A percentile compares a stretch with the other conserved stretches of the same genome.
These are phyloP conservation scores for Nicotiana otophora DNA, from an alignment of 257 asterid genomes.

Conservation along the genomic window DNA sequence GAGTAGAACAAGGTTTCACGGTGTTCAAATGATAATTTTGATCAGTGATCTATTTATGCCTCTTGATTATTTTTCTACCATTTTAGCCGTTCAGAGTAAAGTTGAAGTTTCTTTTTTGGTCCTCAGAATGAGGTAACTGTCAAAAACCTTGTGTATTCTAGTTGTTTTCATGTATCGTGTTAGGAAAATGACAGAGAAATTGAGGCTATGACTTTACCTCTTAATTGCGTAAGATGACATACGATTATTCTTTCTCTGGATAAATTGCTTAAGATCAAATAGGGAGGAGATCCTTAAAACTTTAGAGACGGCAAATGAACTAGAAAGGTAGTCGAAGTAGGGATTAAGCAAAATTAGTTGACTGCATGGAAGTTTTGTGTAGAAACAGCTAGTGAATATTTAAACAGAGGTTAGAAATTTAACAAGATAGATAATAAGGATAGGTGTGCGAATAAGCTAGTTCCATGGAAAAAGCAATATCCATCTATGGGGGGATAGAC, in stretches of 20 bases:
- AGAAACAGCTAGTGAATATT: not conserved
- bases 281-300: not conserved
- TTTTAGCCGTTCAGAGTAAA: not conserved
- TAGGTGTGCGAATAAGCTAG: not conserved
- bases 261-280: not conserved
- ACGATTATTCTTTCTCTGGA: not conserved
- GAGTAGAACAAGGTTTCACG: not conserved
- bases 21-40: not conserved
- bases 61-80: not conserved
- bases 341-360: not conserved
- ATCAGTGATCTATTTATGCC: not conserved
- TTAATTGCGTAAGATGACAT: not conserved
- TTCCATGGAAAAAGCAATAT: not conserved
- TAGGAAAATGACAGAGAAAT: not conserved
- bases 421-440: not conserved
- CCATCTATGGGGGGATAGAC: too few relatives aligned
- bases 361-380: not conserved
- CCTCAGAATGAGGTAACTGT: not conserved
- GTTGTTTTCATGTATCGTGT: not conserved
- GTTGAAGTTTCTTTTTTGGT: not conserved
- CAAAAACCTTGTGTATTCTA: not conserved
- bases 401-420: not conserved
- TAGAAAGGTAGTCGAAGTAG: not conserved
- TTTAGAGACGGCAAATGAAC: not conserved
- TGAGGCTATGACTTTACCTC: not conserved